A percentile compares a stretch with the other conserved stretches of the same genome.
These are phyloP conservation scores for Mycena belliarum DNA, from an alignment of 768 basidiomycete species.

Conservation along the genomic window DNA sequence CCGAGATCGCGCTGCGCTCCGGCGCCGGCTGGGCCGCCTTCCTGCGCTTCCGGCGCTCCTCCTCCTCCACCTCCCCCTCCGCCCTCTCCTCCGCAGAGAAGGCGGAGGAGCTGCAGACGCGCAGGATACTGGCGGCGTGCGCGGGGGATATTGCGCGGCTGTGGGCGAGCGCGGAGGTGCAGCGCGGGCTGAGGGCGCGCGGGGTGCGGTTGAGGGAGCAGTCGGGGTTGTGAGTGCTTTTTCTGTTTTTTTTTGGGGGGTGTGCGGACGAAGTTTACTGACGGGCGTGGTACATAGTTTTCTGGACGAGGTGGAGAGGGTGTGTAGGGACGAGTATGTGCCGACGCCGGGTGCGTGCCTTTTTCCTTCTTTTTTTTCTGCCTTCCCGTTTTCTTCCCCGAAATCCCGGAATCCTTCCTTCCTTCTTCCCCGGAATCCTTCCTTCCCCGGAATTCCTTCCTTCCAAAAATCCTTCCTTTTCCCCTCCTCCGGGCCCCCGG, in stretches of 20 bases:
- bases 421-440: too few relatives aligned
- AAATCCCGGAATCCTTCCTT: too few relatives aligned
- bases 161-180: constrained; percentile 52
- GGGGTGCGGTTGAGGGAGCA: constrained; percentile 56
- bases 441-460: too few relatives aligned
- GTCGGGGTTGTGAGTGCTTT: constrained; percentile 57
- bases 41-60: constrained; percentile 35
- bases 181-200: constrained; percentile 39
- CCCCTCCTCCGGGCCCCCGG: too few relatives aligned
- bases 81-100: constrained; percentile 21
- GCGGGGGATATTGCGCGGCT: constrained; percentile 53
- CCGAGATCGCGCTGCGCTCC: constrained; percentile 50
- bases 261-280: too few relatives aligned
- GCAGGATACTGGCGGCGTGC: constrained; percentile 54
- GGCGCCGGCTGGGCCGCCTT: constrained; percentile 52
- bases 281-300: constrained; percentile 43
- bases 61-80: too few relatives aligned
- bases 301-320: constrained; percentile 52
- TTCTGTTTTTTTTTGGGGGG: background rate
- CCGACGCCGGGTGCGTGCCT: constrained; percentile 52
- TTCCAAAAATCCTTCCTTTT: too few relatives aligned
- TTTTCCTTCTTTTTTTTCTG: too few relatives aligned
- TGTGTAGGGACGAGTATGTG: constrained; percentile 50
- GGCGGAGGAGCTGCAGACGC: constrained; percentile 41
- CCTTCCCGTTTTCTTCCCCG: too few relatives aligned